Conservation (phyloP, 2,329 filamentous ascomycete genomes). For the Cylindrodendrum hubeiense region DNA sequence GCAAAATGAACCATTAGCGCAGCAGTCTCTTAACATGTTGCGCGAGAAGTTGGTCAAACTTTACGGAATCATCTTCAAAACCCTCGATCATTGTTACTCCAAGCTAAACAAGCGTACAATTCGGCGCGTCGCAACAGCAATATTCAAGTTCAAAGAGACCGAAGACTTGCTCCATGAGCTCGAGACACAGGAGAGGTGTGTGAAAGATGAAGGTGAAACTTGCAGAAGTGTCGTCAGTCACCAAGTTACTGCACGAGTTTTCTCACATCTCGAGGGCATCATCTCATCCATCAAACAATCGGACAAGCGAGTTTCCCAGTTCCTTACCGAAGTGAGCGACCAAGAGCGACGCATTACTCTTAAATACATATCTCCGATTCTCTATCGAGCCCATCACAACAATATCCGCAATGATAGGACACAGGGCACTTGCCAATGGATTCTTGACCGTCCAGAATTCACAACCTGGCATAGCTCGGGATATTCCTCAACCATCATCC, state of each 20-base stretch:
- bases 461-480: no score
- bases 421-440: conserved; percentile 14
- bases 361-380: conserved; percentile 6
- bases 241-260: no score
- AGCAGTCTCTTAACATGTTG: not conserved
- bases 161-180: not conserved
- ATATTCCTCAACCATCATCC: not conserved
- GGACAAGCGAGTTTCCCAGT: no score
- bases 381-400: conserved; percentile 4
- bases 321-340: no score
- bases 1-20: not conserved
- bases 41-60: not conserved
- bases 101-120: not conserved
- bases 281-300: no score
- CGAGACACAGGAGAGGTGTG: no score
- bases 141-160: not conserved
- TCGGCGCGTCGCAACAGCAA: not conserved
- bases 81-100: not conserved
- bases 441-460: no score
- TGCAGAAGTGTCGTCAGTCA: no score
- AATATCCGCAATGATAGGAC: not conserved
- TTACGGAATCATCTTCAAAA: not conserved
- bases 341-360: not conserved
- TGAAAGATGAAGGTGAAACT: no score
- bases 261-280: no score